Percentiles rank a stretch among this genome's conserved stretches.
These are phyloP conservation scores for Termitomyces sp. DNA, from an alignment of 768 basidiomycete genomes.

Conservation along the genomic window DNA sequence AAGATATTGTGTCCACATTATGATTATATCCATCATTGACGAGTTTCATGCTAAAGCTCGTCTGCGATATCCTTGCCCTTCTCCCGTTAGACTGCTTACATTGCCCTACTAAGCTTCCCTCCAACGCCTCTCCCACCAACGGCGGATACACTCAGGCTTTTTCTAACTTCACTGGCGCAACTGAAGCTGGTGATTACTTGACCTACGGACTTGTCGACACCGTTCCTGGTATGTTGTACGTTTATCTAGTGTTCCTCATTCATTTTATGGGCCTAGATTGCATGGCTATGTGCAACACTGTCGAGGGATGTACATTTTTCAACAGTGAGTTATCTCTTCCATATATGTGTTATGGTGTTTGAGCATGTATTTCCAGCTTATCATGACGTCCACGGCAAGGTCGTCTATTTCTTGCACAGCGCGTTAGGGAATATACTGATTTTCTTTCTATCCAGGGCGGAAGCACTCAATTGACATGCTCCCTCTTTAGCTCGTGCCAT, in stretches of 20 bases:
- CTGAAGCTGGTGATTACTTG: conserved; percentile 33
- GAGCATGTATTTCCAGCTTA: conserved; percentile 24
- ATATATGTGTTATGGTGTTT: not conserved
- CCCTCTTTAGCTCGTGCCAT: conserved; percentile 35
- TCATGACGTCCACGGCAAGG: conserved; percentile 43
- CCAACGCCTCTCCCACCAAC: conserved; percentile 11
- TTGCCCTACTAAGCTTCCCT: conserved; percentile 25
- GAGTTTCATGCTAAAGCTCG: conserved; percentile 17
- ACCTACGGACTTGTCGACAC: conserved; percentile 42
- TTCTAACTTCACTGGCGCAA: conserved; percentile 34
- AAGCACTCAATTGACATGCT: conserved; percentile 38
- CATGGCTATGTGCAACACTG: conserved; percentile 37
- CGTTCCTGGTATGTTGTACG: conserved; percentile 25
- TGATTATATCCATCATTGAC: not conserved
- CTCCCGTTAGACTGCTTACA: conserved; percentile 29
- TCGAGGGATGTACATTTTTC: conserved; percentile 33
- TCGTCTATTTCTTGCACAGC: conserved; percentile 4
- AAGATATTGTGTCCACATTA: conserved; percentile 3
- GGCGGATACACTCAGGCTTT: conserved; percentile 35
- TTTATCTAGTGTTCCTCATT: not conserved
- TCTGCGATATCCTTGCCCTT: conserved; percentile 31
- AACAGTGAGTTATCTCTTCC: conserved; percentile 28
- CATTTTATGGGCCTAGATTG: conserved; percentile 24
- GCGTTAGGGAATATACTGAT: conserved; percentile 2
- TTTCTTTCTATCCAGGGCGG: conserved; percentile 22